Percentiles rank a stretch among this genome's conserved stretches.
Evolutionary conservation across 1,284 basidiomycete genomes (phyloP).

Genomic region (Psilocybe mexicana): DNA sequence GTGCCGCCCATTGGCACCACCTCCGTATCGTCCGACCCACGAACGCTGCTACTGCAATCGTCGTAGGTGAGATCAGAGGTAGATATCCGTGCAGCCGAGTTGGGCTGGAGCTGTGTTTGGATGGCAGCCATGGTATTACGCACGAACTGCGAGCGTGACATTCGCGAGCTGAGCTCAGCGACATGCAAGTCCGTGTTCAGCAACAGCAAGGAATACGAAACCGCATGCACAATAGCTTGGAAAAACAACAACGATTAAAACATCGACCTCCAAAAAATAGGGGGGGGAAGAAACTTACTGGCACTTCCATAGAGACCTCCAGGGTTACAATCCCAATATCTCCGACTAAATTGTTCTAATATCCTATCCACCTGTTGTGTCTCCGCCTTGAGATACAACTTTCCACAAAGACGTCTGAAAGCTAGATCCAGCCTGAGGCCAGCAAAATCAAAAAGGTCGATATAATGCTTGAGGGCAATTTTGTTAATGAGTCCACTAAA

Average conservation of each 20-base stretch:
- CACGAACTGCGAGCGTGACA: slow-evolving; percentile 94
- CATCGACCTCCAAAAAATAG: slow-evolving; percentile 2
- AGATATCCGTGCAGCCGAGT: slow-evolving; percentile 47
- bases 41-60: slow-evolving; percentile 60
- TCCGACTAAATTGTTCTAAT: slow-evolving; percentile 84
- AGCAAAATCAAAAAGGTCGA: slow-evolving; percentile 89
- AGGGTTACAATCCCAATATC: slow-evolving; percentile 93
- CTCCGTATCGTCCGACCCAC: slow-evolving; percentile 49
- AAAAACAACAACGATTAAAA: background rate
- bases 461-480: slow-evolving; percentile 75
- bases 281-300: slow-evolving; percentile 49
- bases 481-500: slow-evolving; percentile 75
- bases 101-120: slow-evolving; percentile 68
- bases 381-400: slow-evolving; percentile 92
- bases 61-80: slow-evolving; percentile 65
- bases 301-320: slow-evolving; percentile 77
- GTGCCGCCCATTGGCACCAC: slow-evolving; percentile 30
- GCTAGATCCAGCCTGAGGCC: slow-evolving; percentile 84
- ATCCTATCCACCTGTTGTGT: slow-evolving; percentile 98
- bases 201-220: slow-evolving; percentile 90
- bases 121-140: slow-evolving; percentile 89
- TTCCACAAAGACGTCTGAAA: slow-evolving; percentile 89
- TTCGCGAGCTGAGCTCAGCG: slow-evolving; percentile 84
- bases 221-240: slow-evolving; percentile 87
- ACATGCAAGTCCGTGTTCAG: slow-evolving; percentile 98